phyloP scores from a whole-genome alignment of 2,329 filamentous ascomycete species.

The Pseudogymnoascus destructans region DNA sequence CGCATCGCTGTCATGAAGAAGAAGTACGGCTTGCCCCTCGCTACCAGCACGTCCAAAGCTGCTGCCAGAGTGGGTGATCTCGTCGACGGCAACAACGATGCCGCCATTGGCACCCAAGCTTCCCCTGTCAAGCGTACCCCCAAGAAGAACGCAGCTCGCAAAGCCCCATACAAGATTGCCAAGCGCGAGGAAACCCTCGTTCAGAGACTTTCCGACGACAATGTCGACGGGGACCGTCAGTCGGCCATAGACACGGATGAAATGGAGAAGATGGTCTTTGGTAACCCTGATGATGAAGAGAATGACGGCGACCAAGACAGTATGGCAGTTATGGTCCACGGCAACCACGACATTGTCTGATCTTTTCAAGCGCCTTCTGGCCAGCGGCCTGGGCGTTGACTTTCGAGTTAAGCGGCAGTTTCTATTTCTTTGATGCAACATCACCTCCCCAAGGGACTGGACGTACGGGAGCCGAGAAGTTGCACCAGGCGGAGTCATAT shows the following conservation, averaged over 20 bases:
- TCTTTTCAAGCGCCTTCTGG: neutral
- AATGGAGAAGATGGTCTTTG: neutral
- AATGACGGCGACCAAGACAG: neutral
- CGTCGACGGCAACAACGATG: conserved; percentile 9
- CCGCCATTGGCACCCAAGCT: neutral
- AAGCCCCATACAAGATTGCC: conserved; percentile 11
- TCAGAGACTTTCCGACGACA: neutral
- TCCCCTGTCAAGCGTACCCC: neutral
- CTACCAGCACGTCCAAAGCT: neutral
- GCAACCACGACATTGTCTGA: neutral
- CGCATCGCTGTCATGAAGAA: conserved; percentile 19
- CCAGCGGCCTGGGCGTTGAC: neutral
- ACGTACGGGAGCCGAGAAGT: neutral
- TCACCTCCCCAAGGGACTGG: neutral
- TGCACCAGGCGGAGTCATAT: neutral
- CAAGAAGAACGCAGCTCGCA: conserved; percentile 10
- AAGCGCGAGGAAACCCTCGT: neutral
- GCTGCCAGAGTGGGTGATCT: neutral
- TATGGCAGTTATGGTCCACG: neutral
- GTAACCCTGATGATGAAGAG: neutral
- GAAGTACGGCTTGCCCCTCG: conserved; percentile 19
- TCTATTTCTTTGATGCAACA: neutral
- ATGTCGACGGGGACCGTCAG: neutral
- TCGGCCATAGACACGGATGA: neutral
- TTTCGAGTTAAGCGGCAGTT: neutral